Percentiles rank a stretch among this genome's conserved stretches.
These are phyloP conservation scores for Coniochaeta hoffmannii DNA, from an alignment of 2,329 filamentous ascomycete genomes.

Conservation along the genomic window DNA sequence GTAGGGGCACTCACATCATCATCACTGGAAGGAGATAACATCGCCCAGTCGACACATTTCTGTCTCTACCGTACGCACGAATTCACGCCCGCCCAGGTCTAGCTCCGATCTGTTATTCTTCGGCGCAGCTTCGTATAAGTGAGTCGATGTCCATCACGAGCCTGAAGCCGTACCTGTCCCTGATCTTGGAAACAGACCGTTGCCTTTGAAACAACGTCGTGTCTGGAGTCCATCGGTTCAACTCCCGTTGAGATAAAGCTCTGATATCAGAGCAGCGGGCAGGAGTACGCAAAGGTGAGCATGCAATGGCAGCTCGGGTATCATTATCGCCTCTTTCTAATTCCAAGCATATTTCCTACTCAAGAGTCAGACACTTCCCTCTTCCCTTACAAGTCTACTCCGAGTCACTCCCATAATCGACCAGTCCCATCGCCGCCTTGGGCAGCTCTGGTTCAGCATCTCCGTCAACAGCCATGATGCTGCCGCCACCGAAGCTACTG, in stretches of 20 bases:
- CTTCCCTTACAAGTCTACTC: background rate
- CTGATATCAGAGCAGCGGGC: too few species aligned
- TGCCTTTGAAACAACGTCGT: background rate
- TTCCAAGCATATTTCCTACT: background rate
- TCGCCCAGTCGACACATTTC: too few species aligned
- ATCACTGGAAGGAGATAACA: too few species aligned
- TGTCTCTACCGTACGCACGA: too few species aligned
- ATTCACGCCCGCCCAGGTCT: too few species aligned
- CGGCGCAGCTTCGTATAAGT: too few species aligned
- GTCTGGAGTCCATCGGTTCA: background rate
- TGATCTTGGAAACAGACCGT: too few species aligned
- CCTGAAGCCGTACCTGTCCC: too few species aligned
- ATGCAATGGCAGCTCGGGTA: background rate
- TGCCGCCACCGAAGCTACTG: background rate
- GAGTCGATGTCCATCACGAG: too few species aligned
- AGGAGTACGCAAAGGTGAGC: background rate
- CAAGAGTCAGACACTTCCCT: background rate
- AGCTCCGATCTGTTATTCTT: too few species aligned
- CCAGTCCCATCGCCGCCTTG: background rate
- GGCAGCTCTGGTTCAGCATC: background rate
- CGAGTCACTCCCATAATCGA: conserved; percentile 1
- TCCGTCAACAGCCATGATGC: background rate
- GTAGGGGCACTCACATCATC: too few species aligned
- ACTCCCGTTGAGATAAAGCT: too few species aligned
- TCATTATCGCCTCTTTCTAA: background rate